A percentile compares a stretch with the other conserved stretches of the same genome.
Conservation (phyloP, 2,329 filamentous ascomycete species). For the Daldinia sp. region DNA sequence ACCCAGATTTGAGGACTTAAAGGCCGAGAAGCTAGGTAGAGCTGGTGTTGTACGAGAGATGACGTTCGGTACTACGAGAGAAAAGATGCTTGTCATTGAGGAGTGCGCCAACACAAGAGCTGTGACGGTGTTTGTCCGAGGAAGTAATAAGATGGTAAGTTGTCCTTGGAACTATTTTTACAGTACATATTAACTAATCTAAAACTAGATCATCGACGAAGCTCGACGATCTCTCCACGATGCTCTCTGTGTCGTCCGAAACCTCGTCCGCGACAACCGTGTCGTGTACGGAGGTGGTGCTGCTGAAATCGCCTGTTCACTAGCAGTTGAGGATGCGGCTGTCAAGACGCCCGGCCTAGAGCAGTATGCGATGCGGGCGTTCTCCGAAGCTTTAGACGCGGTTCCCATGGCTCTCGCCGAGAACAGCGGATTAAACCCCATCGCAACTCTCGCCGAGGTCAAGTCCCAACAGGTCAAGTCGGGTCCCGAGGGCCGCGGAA, state of each 20-base stretch:
- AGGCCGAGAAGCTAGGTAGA: constrained; percentile 85
- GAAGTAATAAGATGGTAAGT: constrained; percentile 98
- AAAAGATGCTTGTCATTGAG: constrained; percentile 99
- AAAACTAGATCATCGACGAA: constrained; percentile 89
- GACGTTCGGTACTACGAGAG: constrained; percentile 94
- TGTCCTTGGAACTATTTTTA: background rate
- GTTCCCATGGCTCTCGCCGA: constrained; percentile 96
- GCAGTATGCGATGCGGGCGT: constrained; percentile 99
- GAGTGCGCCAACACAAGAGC: constrained; percentile 98
- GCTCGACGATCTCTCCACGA: constrained; percentile 97
- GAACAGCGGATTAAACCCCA: constrained; percentile 95
- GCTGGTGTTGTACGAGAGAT: constrained; percentile 94
- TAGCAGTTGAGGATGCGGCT: constrained; percentile 94
- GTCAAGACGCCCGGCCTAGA: constrained; percentile 96
- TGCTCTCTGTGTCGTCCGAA: constrained; percentile 95
- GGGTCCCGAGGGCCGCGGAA: constrained; percentile 56
- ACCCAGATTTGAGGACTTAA: constrained; percentile 94
- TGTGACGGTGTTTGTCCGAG: constrained; percentile 94
- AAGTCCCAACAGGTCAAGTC: constrained; percentile 97
- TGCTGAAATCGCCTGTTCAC: constrained; percentile 94
- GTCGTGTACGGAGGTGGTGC: constrained; percentile 98
- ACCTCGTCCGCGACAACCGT: constrained; percentile 93
- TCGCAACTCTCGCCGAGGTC: constrained; percentile 91
- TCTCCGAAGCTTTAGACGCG: constrained; percentile 91
- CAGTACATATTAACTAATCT: constrained; percentile 31